Conservation (phyloP, 371 early-diverging fungal genomes). For the Astathelohania contejeani region DNA sequence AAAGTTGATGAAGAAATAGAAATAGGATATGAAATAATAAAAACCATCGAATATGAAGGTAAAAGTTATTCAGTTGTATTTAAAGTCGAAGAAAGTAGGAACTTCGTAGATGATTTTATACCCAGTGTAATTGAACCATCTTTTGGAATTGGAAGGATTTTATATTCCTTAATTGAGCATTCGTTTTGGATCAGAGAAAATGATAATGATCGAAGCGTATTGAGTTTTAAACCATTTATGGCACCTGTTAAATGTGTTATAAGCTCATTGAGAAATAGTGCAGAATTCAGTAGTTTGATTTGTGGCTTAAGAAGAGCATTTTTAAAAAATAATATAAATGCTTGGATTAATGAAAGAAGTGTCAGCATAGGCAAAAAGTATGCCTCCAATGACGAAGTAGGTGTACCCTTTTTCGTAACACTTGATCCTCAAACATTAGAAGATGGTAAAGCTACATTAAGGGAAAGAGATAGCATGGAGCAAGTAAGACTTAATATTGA, state of each 20-base stretch:
- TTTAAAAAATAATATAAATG: slow-evolving; percentile 19
- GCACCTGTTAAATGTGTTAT: slow-evolving; percentile 84
- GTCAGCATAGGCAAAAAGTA: slow-evolving; percentile 79
- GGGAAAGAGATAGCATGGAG: slow-evolving; percentile 84
- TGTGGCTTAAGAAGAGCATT: slow-evolving; percentile 53
- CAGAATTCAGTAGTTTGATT: slow-evolving; percentile 60
- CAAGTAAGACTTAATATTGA: slow-evolving; percentile 62
- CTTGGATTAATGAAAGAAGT: slow-evolving; percentile 37
- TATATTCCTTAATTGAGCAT: slow-evolving; percentile 89
- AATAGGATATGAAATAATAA: background rate
- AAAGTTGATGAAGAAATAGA: slow-evolving; percentile 2
- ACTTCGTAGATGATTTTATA: slow-evolving; percentile 68
- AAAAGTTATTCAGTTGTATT: slow-evolving; percentile 14
- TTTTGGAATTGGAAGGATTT: slow-evolving; percentile 95
- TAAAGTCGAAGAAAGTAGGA: slow-evolving; percentile 4
- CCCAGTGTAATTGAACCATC: slow-evolving; percentile 99
- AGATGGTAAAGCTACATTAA: slow-evolving; percentile 77
- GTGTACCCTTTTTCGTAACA: slow-evolving; percentile 91
- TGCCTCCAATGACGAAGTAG: slow-evolving; percentile 90
- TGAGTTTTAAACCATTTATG: slow-evolving; percentile 56
- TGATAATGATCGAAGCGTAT: slow-evolving; percentile 63
- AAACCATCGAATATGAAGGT: slow-evolving; percentile 16
- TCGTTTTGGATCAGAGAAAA: slow-evolving; percentile 69
- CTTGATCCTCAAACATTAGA: slow-evolving; percentile 87
- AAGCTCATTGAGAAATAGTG: slow-evolving; percentile 65